Percentiles rank a stretch among this genome's conserved stretches.
These are phyloP conservation scores for Chloris gayana DNA, from an alignment of 176 grass and related monocot species.

Conservation along the genomic window DNA sequence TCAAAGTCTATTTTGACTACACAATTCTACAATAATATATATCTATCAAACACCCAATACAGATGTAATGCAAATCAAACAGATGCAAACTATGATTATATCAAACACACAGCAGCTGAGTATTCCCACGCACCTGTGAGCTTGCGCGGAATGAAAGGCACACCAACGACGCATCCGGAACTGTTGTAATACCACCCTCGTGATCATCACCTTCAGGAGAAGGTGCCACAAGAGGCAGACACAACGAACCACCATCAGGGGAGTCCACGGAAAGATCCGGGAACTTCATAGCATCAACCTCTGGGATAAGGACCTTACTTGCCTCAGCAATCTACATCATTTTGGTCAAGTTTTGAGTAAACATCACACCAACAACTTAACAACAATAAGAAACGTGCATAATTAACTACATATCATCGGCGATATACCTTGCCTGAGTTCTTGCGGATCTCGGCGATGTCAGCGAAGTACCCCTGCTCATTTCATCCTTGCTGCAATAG, in stretches of 20 bases:
- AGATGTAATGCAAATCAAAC: background rate
- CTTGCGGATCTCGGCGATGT: slow-evolving; percentile 73
- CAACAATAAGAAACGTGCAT: background rate
- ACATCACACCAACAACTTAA: background rate
- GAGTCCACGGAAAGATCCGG: slow-evolving; percentile 65
- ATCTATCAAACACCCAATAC: background rate
- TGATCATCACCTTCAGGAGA: background rate
- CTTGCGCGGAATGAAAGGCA: slow-evolving; percentile 94
- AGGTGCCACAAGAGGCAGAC: slow-evolving; percentile 49
- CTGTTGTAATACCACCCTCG: background rate
- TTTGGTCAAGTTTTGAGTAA: background rate
- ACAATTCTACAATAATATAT: background rate
- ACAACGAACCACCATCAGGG: slow-evolving; percentile 37
- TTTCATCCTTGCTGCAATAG: slow-evolving; percentile 77
- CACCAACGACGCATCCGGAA: slow-evolving; percentile 62
- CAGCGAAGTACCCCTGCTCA: slow-evolving; percentile 75
- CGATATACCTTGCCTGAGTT: slow-evolving; percentile 71
- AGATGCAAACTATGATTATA: background rate
- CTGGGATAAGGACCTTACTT: slow-evolving; percentile 41
- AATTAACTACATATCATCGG: background rate
- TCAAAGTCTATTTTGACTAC: too few relatives aligned
- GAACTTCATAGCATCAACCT: slow-evolving; percentile 57
- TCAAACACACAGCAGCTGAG: background rate
- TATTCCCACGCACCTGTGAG: slow-evolving; percentile 59
- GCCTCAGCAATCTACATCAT: slow-evolving; percentile 37